A percentile compares a stretch with the other conserved stretches of the same genome.
Evolutionary conservation across 306 rosid genomes (phyloP).

Genomic region (Lotus japonicus): DNA sequence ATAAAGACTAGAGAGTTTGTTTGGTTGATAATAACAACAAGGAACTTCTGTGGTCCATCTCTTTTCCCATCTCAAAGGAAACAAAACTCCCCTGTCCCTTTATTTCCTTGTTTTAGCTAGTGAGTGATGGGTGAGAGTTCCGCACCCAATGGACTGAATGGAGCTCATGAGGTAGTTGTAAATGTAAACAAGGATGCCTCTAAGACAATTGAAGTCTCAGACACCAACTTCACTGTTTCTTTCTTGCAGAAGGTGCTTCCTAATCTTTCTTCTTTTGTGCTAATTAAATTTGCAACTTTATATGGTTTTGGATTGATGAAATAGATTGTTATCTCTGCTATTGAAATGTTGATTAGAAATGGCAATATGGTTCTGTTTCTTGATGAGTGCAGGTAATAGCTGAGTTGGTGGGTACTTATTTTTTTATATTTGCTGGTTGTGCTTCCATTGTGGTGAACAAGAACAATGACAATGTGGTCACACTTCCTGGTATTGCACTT

Average conservation of each 20-base stretch:
- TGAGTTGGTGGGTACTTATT: conserved; percentile 73
- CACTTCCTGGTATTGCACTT: conserved; percentile 60
- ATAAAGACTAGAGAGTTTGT: not conserved
- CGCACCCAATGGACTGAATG: too few species aligned
- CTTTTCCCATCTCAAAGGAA: not conserved
- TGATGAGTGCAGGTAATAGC: conserved; percentile 53
- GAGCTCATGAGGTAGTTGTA: conserved; percentile 34
- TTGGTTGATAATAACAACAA: not conserved
- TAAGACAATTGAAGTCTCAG: not conserved
- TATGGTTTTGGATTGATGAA: too few species aligned
- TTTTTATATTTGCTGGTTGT: conserved; percentile 78
- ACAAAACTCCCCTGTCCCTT: not conserved
- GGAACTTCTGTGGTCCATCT: not conserved
- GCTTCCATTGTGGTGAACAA: conserved; percentile 66
- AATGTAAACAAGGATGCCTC: conserved; percentile 33
- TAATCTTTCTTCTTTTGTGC: too few species aligned
- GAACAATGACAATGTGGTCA: conserved; percentile 32
- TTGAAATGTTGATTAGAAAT: not conserved
- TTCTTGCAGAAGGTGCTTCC: conserved; percentile 63
- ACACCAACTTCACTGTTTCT: conserved; percentile 23
- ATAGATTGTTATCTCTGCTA: too few species aligned
- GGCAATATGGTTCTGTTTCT: not conserved
- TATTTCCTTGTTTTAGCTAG: not conserved
- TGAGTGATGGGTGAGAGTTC: too few species aligned
- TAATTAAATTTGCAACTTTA: too few species aligned